A percentile compares a stretch with the other conserved stretches of the same genome.
Evolutionary conservation across 2,329 filamentous ascomycete genomes (phyloP).

Genomic region (Cytospora mali): DNA sequence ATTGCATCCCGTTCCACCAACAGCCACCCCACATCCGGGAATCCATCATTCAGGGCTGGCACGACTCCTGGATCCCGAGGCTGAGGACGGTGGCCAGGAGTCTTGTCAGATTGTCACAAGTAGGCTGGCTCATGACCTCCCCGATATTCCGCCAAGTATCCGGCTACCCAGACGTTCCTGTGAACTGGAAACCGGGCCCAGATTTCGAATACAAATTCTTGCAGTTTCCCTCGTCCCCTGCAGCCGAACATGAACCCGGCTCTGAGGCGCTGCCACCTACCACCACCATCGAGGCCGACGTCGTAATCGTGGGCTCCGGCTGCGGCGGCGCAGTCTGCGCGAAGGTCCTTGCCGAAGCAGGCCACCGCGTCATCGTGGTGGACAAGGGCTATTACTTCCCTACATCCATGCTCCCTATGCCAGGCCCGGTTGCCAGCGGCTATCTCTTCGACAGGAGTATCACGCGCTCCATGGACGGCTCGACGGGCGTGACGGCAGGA

Average conservation of each 20-base stretch:
- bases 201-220: constrained; percentile 63
- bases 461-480: constrained; percentile 55
- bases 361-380: constrained; percentile 74
- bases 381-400: constrained; percentile 79
- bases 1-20: constrained; percentile 61
- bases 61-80: constrained; percentile 55
- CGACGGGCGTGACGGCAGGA: constrained; percentile 64
- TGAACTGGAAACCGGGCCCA: constrained; percentile 52
- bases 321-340: constrained; percentile 83
- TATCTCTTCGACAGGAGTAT: constrained; percentile 72
- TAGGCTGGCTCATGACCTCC: constrained; percentile 58
- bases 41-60: constrained; percentile 65
- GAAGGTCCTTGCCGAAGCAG: constrained; percentile 77
- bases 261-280: constrained; percentile 47
- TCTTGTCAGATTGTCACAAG: constrained; percentile 56
- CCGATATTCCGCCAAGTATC: constrained; percentile 57
- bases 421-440: constrained; percentile 56
- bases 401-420: constrained; percentile 72
- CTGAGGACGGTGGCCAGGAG: constrained; percentile 60
- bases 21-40: constrained; percentile 64
- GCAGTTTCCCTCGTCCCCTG: constrained; percentile 52
- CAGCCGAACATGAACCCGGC: not conserved
- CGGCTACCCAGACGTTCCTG: constrained; percentile 59
- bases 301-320: constrained; percentile 84
- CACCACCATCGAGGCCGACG: constrained; percentile 72